phyloP scores from a whole-genome alignment of 1,284 basidiomycete genomes.

The Singerocomus rubriflavus region DNA sequence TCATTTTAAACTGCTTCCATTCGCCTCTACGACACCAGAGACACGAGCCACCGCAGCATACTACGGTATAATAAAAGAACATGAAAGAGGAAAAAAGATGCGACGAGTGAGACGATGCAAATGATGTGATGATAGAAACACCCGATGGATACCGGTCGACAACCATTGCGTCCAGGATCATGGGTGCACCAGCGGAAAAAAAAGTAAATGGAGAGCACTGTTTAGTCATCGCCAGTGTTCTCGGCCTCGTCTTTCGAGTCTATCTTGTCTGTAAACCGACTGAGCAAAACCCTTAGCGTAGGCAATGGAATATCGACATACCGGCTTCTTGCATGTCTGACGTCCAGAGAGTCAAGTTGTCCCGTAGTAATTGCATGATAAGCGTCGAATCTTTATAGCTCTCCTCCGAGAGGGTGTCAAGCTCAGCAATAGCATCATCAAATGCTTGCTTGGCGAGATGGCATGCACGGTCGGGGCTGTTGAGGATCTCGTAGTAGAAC shows the following conservation, averaged over 20 bases:
- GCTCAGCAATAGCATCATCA: conserved; percentile 99
- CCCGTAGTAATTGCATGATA: conserved; percentile 99
- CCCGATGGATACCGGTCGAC: conserved; percentile 11
- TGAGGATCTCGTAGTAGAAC: conserved; percentile 99
- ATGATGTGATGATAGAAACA: conserved; percentile 26
- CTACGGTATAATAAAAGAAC: conserved; percentile 38
- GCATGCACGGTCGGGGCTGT: conserved; percentile 98
- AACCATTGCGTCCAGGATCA: conserved; percentile 11
- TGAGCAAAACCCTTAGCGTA: conserved; percentile 9
- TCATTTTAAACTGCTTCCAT: conserved; percentile 31
- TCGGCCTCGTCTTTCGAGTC: conserved; percentile 68
- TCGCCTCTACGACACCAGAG: conserved; percentile 33
- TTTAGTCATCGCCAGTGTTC: conserved; percentile 56
- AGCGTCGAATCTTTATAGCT: conserved; percentile 99
- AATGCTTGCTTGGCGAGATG: conserved; percentile 99
- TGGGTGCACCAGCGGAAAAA: conserved; percentile 2
- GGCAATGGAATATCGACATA: conserved; percentile 36
- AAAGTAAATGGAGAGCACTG: not conserved
- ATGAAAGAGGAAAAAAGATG: conserved; percentile 29
- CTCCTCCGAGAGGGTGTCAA: conserved; percentile 99
- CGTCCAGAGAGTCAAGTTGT: conserved; percentile 98
- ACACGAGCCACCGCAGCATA: conserved; percentile 30
- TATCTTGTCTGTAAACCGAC: conserved; percentile 52
- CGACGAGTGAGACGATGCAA: conserved; percentile 36
- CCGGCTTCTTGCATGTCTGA: conserved; percentile 93